Percentiles rank a stretch among this genome's conserved stretches.
Evolutionary conservation across 2,329 filamentous ascomycete species (phyloP).

Genomic region (Zymoseptoria ardabiliae): DNA sequence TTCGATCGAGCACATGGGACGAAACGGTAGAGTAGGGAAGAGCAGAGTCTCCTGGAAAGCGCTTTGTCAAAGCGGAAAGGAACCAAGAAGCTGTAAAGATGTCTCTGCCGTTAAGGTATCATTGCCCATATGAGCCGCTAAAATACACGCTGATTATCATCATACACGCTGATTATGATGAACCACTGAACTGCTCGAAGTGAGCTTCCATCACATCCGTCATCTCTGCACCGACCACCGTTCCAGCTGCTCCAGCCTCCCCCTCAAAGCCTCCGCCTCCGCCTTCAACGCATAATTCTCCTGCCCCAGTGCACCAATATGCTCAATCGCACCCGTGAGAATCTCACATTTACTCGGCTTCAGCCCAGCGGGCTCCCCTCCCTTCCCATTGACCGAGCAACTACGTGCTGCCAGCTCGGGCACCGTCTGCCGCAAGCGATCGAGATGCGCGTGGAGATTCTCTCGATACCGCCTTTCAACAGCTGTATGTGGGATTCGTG

Average conservation of each 20-base stretch:
- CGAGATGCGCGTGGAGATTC: slow-evolving; percentile 31
- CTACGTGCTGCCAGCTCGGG: slow-evolving; percentile 23
- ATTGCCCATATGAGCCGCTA: background rate
- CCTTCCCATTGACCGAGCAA: slow-evolving; percentile 10
- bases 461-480: slow-evolving; percentile 32
- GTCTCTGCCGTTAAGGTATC: background rate
- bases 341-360: slow-evolving; percentile 34
- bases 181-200: no score
- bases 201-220: background rate
- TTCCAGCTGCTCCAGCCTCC: slow-evolving; percentile 24
- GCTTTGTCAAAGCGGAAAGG: no score
- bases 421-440: slow-evolving; percentile 27
- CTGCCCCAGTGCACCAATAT: slow-evolving; percentile 25
- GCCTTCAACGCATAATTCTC: slow-evolving; percentile 23
- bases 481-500: slow-evolving; percentile 32
- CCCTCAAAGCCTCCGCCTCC: slow-evolving; percentile 22
- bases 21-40: no score
- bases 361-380: slow-evolving; percentile 17
- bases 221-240: slow-evolving; percentile 15
- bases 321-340: slow-evolving; percentile 29
- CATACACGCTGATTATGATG: background rate
- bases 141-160: background rate
- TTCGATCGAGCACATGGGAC: no score
- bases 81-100: no score
- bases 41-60: no score